Base-by-base conservation (phyloP, 441 rosid species). In the Croton laevigatus region DNA sequence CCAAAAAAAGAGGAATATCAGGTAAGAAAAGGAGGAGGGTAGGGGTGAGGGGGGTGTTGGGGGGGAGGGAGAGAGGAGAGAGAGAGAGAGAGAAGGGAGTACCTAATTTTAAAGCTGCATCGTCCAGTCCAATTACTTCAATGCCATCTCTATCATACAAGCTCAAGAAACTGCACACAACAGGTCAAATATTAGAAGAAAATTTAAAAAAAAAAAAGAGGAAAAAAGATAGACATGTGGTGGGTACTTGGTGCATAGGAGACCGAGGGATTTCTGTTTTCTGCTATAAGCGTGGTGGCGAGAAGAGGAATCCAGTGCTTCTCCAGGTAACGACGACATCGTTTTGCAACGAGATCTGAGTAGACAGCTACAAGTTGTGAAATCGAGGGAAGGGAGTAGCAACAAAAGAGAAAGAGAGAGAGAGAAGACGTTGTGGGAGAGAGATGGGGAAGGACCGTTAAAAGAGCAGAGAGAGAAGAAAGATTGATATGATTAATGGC, bases 201-300 rank as follows among this genome's bases (percentile, higher is more conserved):
- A 52, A 38, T n/a, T 19, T 1, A 48, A 4, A 16, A 22, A 32
- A 13, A 20, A 27, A 37, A 14, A n/a, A 72, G 20, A 36, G 7
- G 49, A 53, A 4, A 48, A 22, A 45, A 36, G 46, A 37, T 60
- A 36, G 22, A 62, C 32, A 27, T 27, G 32, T 27, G 36, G 32
- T 37, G 13, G 3, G 37, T 77, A 91, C 97, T 88, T 88, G 63
- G 92, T 74, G 87, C 91, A 91, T 10, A 91, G 48, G 66, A 89
- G 82, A 1, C 96, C 92, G 17, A 91, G 95, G 65, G 97, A 88
- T 77, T 88, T 89, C 60, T 91, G 94, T 75, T 89, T 91, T 71
- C 94, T 83, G 75, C 88, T 75, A 82, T 88, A 91, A 45, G 45
- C 22, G 20, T 54, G 81, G 63, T 74, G 81, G 32, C 71, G 58